Conservation (phyloP, 371 early-diverging fungal genomes). For the Mortierella sp. region DNA sequence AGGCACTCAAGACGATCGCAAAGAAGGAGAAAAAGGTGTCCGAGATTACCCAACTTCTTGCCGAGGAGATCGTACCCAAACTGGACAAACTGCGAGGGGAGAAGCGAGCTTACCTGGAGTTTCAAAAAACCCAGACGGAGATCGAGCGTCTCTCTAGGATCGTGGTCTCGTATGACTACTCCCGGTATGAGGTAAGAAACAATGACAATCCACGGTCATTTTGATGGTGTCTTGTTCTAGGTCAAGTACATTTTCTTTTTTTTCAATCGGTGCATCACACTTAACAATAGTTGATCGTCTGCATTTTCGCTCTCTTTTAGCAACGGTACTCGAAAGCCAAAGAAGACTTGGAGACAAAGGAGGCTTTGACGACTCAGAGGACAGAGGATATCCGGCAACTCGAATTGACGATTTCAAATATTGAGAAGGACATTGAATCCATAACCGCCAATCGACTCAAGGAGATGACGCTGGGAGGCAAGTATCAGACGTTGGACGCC, state of each 20-base stretch:
- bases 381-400: constrained; percentile 33
- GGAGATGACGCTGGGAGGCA: constrained; percentile 76
- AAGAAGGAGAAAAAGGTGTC: constrained; percentile 97
- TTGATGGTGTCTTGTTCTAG: no score
- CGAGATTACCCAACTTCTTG: constrained; percentile 90
- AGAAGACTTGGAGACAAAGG: constrained; percentile 31
- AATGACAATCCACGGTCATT: not conserved
- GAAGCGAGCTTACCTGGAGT: constrained; percentile 93
- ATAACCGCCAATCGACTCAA: constrained; percentile 36
- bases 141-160: constrained; percentile 85
- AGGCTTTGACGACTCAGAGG: constrained; percentile 23
- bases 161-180: constrained; percentile 88
- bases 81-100: constrained; percentile 91
- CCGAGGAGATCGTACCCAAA: constrained; percentile 95
- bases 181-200: constrained; percentile 63
- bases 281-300: no score
- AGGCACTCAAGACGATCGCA: constrained; percentile 92
- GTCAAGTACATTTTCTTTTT: not conserved
- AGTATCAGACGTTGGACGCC: constrained; percentile 74
- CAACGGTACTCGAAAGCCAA: constrained; percentile 42
- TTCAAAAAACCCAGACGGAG: constrained; percentile 92
- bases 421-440: constrained; percentile 44
- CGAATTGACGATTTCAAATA: constrained; percentile 41
- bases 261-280: not conserved
- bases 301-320: constrained; percentile 7